phyloP scores from a whole-genome alignment of 768 basidiomycete species.

The Chalciporus piperatus region DNA sequence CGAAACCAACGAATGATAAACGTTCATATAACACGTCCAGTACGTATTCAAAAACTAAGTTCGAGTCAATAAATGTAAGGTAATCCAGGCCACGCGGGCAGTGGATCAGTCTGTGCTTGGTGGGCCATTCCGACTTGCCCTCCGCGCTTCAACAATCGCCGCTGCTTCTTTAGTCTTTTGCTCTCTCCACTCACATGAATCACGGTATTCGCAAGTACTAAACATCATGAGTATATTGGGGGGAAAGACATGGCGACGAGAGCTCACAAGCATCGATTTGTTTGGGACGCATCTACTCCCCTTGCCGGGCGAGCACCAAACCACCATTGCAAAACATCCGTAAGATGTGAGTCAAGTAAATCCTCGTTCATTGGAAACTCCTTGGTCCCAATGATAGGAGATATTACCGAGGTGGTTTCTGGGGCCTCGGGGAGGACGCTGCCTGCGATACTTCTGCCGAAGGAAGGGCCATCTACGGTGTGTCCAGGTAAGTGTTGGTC shows the following conservation, averaged over 20 bases:
- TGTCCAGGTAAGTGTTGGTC: conserved; percentile 1
- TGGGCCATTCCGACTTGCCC: not conserved
- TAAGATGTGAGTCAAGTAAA: conserved; percentile 53
- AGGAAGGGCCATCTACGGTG: conserved; percentile 4
- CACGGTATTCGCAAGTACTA: conserved; percentile 71
- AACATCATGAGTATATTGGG: not conserved
- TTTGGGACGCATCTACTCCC: conserved; percentile 65
- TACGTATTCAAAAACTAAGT: too few species aligned
- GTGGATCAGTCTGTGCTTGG: not conserved
- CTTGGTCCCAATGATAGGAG: conserved; percentile 63
- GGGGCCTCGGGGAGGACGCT: not conserved
- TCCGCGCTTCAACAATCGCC: not conserved
- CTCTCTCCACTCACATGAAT: conserved; percentile 78
- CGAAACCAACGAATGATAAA: too few species aligned
- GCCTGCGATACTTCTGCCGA: not conserved
- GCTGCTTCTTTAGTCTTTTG: conserved; percentile 41
- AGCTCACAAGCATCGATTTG: conserved; percentile 66
- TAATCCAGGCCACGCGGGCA: not conserved
- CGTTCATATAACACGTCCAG: too few species aligned
- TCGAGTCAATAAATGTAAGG: too few species aligned
- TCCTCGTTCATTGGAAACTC: conserved; percentile 52
- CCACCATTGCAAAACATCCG: conserved; percentile 71
- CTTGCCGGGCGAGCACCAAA: conserved; percentile 58
- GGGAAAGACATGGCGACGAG: not conserved
- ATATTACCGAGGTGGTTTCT: conserved; percentile 2